phyloP scores from a whole-genome alignment of 352 stramenopile species.

The Phytopythium helicoides region DNA sequence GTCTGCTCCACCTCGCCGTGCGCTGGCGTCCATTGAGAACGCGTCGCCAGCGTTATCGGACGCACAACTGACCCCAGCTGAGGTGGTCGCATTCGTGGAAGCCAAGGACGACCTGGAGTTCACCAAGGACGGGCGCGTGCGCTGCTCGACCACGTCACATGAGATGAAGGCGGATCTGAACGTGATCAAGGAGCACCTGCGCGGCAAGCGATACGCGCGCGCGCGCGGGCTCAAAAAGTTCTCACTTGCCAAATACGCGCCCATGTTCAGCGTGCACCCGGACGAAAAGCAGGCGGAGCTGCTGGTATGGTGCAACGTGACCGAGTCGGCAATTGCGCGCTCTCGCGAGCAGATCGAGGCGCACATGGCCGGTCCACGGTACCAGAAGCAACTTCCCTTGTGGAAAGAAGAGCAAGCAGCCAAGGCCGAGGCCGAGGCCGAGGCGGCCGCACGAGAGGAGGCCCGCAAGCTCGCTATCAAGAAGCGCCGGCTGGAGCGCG shows the following conservation, averaged over 20 bases:
- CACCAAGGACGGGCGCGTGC: slow-evolving; percentile 41
- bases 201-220: slow-evolving; percentile 59
- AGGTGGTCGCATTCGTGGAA: slow-evolving; percentile 43
- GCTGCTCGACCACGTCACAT: slow-evolving; percentile 58
- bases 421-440: slow-evolving; percentile 27
- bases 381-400: slow-evolving; percentile 51
- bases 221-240: slow-evolving; percentile 29
- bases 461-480: slow-evolving; percentile 22
- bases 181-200: slow-evolving; percentile 48
- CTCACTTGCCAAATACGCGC: slow-evolving; percentile 54
- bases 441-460: slow-evolving; percentile 20
- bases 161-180: slow-evolving; percentile 63
- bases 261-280: slow-evolving; percentile 63
- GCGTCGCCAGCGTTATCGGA: not conserved
- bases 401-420: slow-evolving; percentile 51
- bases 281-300: slow-evolving; percentile 48
- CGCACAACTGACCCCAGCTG: no score
- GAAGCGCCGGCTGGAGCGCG: slow-evolving; percentile 26
- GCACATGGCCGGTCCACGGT: slow-evolving; percentile 48
- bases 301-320: slow-evolving; percentile 64
- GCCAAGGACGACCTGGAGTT: slow-evolving; percentile 40
- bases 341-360: slow-evolving; percentile 46
- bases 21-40: slow-evolving; percentile 5
- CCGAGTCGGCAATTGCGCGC: slow-evolving; percentile 49
- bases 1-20: not conserved